Conservation (phyloP, 768 basidiomycete species). For the Leccinum truebloodii region DNA sequence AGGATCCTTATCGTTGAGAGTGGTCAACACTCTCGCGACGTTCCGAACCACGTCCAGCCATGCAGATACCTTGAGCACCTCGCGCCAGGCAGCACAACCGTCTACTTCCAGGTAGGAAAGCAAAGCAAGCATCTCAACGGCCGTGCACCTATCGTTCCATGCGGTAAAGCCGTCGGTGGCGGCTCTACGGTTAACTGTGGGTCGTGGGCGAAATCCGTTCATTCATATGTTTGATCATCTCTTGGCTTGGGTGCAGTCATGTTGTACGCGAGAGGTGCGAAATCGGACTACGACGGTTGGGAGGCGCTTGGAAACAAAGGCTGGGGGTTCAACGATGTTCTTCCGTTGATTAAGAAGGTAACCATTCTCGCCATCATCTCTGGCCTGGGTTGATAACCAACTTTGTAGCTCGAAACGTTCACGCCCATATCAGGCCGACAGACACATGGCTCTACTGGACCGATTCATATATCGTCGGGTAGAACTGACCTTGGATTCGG, state of each 20-base stretch:
- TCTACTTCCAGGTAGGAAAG: slow-evolving; percentile 42
- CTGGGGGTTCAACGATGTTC: slow-evolving; percentile 58
- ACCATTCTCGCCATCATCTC: neutral
- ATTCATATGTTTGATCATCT: neutral
- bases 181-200: slow-evolving; percentile 63
- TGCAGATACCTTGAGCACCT: slow-evolving; percentile 50
- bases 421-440: slow-evolving; percentile 31
- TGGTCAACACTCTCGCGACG: slow-evolving; percentile 51
- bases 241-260: slow-evolving; percentile 28
- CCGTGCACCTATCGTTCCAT: slow-evolving; percentile 45
- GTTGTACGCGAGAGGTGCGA: slow-evolving; percentile 57
- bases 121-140: slow-evolving; percentile 45
- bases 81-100: slow-evolving; percentile 38
- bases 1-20: slow-evolving; percentile 64
- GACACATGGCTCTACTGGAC: slow-evolving; percentile 38
- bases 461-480: slow-evolving; percentile 23
- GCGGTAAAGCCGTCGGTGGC: slow-evolving; percentile 58
- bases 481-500: slow-evolving; percentile 17
- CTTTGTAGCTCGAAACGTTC: slow-evolving; percentile 48
- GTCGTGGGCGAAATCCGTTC: slow-evolving; percentile 5
- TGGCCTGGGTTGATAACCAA: slow-evolving; percentile 38
- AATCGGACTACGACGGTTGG: slow-evolving; percentile 70
- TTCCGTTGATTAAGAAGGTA: slow-evolving; percentile 62
- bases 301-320: slow-evolving; percentile 49
- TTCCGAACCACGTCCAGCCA: slow-evolving; percentile 52